Conservation (phyloP, 495 filamentous ascomycete genomes). For the Letharia lupina region DNA sequence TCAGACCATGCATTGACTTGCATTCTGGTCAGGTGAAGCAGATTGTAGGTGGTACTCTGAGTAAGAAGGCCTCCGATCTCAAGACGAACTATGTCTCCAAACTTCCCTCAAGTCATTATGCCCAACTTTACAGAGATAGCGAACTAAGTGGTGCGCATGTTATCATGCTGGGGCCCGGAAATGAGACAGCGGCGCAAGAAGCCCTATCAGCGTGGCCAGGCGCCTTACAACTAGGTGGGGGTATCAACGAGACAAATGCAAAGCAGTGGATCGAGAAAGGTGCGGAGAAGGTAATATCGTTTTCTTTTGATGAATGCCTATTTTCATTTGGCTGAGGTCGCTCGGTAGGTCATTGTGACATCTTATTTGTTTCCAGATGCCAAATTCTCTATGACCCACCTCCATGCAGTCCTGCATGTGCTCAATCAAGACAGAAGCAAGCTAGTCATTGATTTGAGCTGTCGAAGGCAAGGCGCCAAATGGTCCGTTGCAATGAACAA, state of each 20-base stretch:
- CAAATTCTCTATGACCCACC: conserved; percentile 63
- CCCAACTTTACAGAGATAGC: conserved; percentile 66
- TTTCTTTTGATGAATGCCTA: background rate
- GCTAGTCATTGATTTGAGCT: conserved; percentile 91
- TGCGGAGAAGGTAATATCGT: conserved; percentile 66
- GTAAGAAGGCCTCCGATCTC: conserved; percentile 52
- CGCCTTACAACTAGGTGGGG: conserved; percentile 80
- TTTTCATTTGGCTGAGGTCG: conserved; percentile 10
- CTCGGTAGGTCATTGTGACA: conserved; percentile 76
- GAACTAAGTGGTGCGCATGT: conserved; percentile 75
- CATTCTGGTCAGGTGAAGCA: conserved; percentile 95
- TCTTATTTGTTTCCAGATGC: conserved; percentile 77
- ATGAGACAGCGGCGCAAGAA: conserved; percentile 69
- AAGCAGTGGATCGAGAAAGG: conserved; percentile 76
- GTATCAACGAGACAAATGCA: conserved; percentile 80
- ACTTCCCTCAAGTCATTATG: conserved; percentile 71
- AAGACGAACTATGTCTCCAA: conserved; percentile 87
- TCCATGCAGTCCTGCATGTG: conserved; percentile 59
- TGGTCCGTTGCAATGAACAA: conserved; percentile 98
- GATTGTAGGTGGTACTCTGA: conserved; percentile 91
- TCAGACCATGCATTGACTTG: conserved; percentile 93
- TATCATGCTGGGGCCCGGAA: conserved; percentile 88
- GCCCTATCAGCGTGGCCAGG: conserved; percentile 68
- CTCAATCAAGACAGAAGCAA: conserved; percentile 67
- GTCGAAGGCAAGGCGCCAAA: conserved; percentile 57